These are phyloP conservation scores for Pisolithus orientalis DNA, from an alignment of 768 basidiomycete species.

Conservation along the genomic window DNA sequence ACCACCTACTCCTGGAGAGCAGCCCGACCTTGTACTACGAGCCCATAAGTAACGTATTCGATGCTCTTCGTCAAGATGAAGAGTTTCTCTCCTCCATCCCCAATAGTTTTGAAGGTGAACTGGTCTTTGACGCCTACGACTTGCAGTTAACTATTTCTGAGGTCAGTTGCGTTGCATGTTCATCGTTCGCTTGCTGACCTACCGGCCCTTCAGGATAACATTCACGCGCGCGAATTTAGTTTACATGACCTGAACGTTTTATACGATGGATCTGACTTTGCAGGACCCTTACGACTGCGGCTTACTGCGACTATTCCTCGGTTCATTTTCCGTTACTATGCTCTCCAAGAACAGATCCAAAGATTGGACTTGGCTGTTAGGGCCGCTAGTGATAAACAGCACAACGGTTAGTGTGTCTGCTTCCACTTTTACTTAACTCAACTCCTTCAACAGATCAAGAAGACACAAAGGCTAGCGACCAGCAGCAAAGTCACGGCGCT, in stretches of 20 bases:
- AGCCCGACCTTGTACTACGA: conserved; percentile 74
- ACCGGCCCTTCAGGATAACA: conserved; percentile 48
- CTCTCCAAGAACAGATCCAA: conserved; percentile 53
- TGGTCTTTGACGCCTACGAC: conserved; percentile 67
- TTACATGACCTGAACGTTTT: conserved; percentile 67
- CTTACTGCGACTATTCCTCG: conserved; percentile 45
- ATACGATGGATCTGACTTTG: conserved; percentile 57
- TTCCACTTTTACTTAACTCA: neutral
- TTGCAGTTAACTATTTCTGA: conserved; percentile 59
- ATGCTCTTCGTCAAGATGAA: conserved; percentile 62
- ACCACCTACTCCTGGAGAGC: conserved; percentile 50
- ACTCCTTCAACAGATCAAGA: conserved; percentile 10
- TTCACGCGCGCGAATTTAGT: conserved; percentile 60
- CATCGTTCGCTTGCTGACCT: conserved; percentile 3
- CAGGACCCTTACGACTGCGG: conserved; percentile 58
- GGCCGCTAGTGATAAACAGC: conserved; percentile 10
- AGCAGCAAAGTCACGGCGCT: neutral
- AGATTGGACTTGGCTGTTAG: conserved; percentile 26
- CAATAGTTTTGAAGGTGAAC: conserved; percentile 51
- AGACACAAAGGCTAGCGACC: neutral
- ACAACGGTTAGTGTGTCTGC: conserved; percentile 13
- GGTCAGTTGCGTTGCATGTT: conserved; percentile 30
- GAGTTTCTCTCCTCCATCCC: conserved; percentile 36
- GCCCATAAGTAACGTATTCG: conserved; percentile 62
- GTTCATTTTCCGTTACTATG: conserved; percentile 61